These are phyloP conservation scores for Candida hispaniensis DNA, from an alignment of 805 yeast genomes.

Conservation along the genomic window DNA sequence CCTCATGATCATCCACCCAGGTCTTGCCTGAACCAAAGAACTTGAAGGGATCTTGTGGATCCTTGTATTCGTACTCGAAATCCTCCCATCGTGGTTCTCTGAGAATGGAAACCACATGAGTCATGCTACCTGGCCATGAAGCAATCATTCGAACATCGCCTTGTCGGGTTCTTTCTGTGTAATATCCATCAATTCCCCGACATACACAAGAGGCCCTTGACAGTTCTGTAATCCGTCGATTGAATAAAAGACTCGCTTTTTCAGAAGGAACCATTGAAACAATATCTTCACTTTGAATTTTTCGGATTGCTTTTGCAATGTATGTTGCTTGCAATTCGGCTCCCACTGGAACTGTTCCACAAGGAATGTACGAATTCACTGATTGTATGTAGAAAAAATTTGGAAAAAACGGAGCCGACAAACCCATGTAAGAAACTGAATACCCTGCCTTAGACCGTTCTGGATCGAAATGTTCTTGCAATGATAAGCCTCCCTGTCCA, in stretches of 20 bases:
- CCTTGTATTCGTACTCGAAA: conserved; percentile 16
- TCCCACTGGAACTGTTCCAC: conserved; percentile 15
- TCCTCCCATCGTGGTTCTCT: conserved; percentile 18
- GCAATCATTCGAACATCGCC: conserved; percentile 10
- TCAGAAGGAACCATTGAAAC: conserved; percentile 13
- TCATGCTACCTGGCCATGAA: conserved; percentile 19
- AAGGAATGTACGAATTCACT: conserved; percentile 15
- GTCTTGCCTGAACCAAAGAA: conserved; percentile 20
- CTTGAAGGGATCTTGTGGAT: conserved; percentile 16
- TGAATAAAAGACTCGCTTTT: conserved; percentile 15
- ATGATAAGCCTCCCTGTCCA: conserved; percentile 13
- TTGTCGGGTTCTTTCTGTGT: conserved; percentile 4
- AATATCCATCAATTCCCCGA: conserved; percentile 13
- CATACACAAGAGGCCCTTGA: conserved; percentile 12
- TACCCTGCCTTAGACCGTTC: conserved; percentile 10
- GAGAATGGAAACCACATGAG: conserved; percentile 17
- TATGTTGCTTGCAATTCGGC: conserved; percentile 16
- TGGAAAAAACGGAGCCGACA: conserved; percentile 17
- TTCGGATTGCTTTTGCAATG: conserved; percentile 12
- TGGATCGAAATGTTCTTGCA: conserved; percentile 11
- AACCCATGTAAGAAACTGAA: conserved; percentile 15
- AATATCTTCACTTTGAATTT: conserved; percentile 16
- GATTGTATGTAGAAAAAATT: conserved; percentile 16
- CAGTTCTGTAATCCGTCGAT: conserved; percentile 13
- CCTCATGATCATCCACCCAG: conserved; percentile 14